Evolutionary conservation across 1,284 basidiomycete genomes (phyloP), one percentile per base, ranked within the genome.

Genomic region (Irpex rosettiformis): DNA sequence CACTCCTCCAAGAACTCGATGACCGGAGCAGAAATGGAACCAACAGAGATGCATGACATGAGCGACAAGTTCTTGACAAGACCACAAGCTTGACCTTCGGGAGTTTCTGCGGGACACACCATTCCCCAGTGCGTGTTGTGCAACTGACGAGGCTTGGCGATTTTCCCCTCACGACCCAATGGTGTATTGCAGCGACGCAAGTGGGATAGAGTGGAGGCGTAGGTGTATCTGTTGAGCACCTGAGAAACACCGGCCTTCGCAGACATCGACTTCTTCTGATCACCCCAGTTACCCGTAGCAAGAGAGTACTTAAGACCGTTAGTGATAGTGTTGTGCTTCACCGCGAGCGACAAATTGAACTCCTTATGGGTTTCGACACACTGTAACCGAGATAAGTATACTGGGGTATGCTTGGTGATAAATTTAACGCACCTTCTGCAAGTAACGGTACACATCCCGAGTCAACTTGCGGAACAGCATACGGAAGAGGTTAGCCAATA

Each of bases 121-220:
- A 99, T 98, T 49, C 96, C 96, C 96, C 96, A 99, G 71, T 99
- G 96, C 1, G 97, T 98, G 72, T 99, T 99, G 76, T 99, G 97
- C 58, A 99, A 80, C 70, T 99, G 97, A 70, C 97, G 96, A 55
- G 97, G 97, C 73, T 99, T 99, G 55, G 97, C 96, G 60, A 99
- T 99, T 79, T 99, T 99, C 62, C 96, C 96, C 73, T 99, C 97
- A 65, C 97, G 89, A 58, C 97, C 97, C 56, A 99, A 88, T 2
- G 97, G 97, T 0, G 97, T 99, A 73, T 99, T 99, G 72, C 94
- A 97, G 29, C 97, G 92, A 69, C 97, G 94, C 70, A 99, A 77
- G 80, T 99, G 97, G 2, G 97, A 99, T 16, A 99, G 79, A 0
- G 97, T 99, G 3, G 97, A 99, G 0, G 97, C 96, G 69, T 98